Percentiles rank a stretch among this genome's conserved stretches.
Conservation (phyloP, 106 monocot genomes). For the Apostasia shenzhenica region DNA sequence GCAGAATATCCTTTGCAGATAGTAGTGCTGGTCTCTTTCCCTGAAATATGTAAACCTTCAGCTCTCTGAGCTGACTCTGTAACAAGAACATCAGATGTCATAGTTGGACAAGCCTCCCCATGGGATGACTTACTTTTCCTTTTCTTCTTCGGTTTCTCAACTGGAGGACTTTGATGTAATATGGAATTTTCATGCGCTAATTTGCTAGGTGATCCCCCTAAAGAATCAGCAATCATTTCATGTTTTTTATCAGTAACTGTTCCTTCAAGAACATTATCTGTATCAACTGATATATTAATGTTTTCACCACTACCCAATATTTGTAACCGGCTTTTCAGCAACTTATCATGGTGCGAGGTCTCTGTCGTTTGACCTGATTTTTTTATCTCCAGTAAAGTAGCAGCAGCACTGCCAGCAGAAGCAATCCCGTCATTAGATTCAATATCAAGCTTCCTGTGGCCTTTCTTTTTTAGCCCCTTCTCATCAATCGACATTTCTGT, state of each 20-base stretch:
- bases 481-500: not conserved
- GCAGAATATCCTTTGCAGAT: too few relatives aligned
- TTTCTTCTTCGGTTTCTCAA: slow-evolving; percentile 1
- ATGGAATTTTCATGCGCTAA: not conserved
- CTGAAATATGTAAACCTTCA: too few relatives aligned
- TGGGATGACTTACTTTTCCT: not conserved
- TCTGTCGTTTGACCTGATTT: not conserved
- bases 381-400: not conserved
- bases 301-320: not conserved
- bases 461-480: not conserved
- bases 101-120: too few relatives aligned
- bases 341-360: not conserved
- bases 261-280: not conserved
- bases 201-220: not conserved
- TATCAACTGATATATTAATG: not conserved
- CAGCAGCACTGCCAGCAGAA: not conserved
- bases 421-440: not conserved
- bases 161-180: not conserved
- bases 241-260: not conserved
- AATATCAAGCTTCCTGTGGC: not conserved
- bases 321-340: not conserved
- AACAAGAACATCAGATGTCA: too few relatives aligned
- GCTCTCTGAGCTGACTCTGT: too few relatives aligned
- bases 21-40: too few relatives aligned
- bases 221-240: not conserved